A percentile compares a stretch with the other conserved stretches of the same genome.
phyloP scores from a whole-genome alignment of 164 flowering plant species.

The Chloranthus sessilifolius region DNA sequence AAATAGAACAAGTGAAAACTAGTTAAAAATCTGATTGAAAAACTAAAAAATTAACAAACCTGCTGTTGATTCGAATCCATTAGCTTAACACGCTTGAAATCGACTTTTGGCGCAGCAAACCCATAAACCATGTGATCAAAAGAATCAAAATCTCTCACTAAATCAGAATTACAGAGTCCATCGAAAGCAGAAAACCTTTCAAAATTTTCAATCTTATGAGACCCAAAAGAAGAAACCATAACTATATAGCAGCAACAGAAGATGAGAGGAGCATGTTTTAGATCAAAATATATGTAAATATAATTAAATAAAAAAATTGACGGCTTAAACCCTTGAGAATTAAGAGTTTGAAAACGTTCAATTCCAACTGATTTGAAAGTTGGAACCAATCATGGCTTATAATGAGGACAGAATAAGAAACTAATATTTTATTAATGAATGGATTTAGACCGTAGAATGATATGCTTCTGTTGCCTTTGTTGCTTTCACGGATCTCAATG shows the following conservation, averaged over 20 bases:
- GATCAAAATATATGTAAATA: background rate
- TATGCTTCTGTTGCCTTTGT: too few species aligned
- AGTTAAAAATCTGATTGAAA: background rate
- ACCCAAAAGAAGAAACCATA: too few species aligned
- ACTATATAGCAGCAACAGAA: background rate
- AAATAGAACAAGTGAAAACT: background rate
- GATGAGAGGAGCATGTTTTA: too few species aligned
- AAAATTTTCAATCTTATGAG: background rate
- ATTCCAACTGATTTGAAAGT: constrained; percentile 3
- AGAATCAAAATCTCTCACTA: background rate
- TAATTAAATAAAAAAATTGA: background rate
- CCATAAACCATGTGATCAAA: background rate
- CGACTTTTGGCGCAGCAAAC: background rate
- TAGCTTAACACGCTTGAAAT: constrained; percentile 9
- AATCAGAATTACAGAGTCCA: background rate
- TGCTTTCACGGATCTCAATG: too few species aligned
- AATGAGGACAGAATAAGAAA: background rate
- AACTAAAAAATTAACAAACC: constrained; percentile 9
- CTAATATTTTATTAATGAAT: too few species aligned
- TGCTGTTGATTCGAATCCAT: constrained; percentile 12
- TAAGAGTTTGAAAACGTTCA: constrained; percentile 1
- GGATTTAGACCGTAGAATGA: too few species aligned
- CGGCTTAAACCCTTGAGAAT: constrained; percentile 1
- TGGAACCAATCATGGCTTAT: constrained; percentile 7
- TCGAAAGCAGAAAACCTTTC: background rate